Evolutionary conservation across 2,329 filamentous ascomycete genomes (phyloP), one percentile per base, ranked within the genome.

Genomic region (Penicillium sp.): DNA sequence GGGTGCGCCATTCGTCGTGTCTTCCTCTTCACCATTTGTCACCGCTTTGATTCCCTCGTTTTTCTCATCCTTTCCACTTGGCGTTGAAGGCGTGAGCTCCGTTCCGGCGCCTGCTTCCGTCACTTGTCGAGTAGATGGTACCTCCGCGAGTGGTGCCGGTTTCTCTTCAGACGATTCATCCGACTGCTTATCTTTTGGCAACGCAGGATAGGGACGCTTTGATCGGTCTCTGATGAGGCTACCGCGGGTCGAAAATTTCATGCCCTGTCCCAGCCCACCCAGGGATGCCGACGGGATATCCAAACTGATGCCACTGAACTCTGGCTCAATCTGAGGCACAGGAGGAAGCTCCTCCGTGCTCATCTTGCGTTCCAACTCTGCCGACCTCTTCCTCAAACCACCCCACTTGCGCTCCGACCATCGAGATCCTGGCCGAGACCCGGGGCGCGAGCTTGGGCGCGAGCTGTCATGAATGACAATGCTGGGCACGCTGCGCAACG

Each of bases 241-340:
- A 53, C 85, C 85, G 56, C 85, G 77, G 56, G 83, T 84, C 13
- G 84, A 86, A 65, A 88, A 88, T 47, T 82, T 79, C 61, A 88
- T 73, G 41, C 81, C 78, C 54, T 79, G 78, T 16, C 77, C 78
- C 55, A 87, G 71, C 40, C 82, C 83, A 58, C 83, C 83, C 49
- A 86, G 78, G 55, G 75, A 78, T 37, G 78, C 78, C 2, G 79
- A 81, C 4, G 85, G 84, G 58, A 87, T 85, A 60, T 83, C 77
- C 61, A 85, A 78, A 40, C 82, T 78, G 43, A 87, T 80, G 41
- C 78, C 78, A 55, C 77, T 74, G 67, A 84, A 85, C 1, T 73
- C 66, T 5, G 65, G 58, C 51, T 75, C 69, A 22, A 71, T 69
- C n/a, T 61, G 70, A 35, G 73, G 70, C 35, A 74, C 69, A 33